Conservation (phyloP, 1,139 yeast species). For the Lodderomyces orthopsilosis region DNA sequence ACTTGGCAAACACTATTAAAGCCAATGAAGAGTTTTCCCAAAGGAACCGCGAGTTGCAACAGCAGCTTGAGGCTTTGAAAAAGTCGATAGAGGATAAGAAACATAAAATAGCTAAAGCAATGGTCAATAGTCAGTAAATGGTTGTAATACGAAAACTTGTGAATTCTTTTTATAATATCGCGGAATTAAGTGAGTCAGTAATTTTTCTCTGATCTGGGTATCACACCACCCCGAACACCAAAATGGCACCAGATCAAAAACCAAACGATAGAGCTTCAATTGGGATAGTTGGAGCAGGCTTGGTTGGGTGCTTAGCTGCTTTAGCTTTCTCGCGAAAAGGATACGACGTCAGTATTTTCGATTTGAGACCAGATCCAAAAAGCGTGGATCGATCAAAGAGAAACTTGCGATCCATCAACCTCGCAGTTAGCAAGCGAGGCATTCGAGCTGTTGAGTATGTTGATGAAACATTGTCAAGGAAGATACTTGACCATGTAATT, state of each 20-base stretch:
- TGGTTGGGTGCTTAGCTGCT: slow-evolving; percentile 87
- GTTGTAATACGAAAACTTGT: neutral
- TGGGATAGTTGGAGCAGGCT: slow-evolving; percentile 78
- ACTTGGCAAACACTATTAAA: slow-evolving; percentile 42
- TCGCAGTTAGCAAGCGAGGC: slow-evolving; percentile 86
- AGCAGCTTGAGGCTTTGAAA: slow-evolving; percentile 27
- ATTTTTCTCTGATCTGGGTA: no score
- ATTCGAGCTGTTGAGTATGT: slow-evolving; percentile 64
- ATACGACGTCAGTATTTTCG: slow-evolving; percentile 69
- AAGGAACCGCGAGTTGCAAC: slow-evolving; percentile 37
- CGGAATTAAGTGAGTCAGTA: neutral
- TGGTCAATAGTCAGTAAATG: neutral
- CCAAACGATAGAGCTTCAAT: slow-evolving; percentile 15
- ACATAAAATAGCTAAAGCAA: slow-evolving; percentile 17
- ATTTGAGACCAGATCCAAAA: slow-evolving; percentile 46
- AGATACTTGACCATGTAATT: slow-evolving; percentile 59
- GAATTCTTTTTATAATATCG: neutral
- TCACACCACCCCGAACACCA: no score
- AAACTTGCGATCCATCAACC: slow-evolving; percentile 69
- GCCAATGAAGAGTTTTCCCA: slow-evolving; percentile 43
- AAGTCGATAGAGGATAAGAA: slow-evolving; percentile 20
- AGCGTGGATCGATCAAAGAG: slow-evolving; percentile 20
- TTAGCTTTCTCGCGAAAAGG: slow-evolving; percentile 74
- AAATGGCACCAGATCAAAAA: neutral
- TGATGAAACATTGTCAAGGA: slow-evolving; percentile 54